These are phyloP conservation scores for Aspergillus phoenicis DNA, from an alignment of 2,329 filamentous ascomycete genomes.

Conservation along the genomic window DNA sequence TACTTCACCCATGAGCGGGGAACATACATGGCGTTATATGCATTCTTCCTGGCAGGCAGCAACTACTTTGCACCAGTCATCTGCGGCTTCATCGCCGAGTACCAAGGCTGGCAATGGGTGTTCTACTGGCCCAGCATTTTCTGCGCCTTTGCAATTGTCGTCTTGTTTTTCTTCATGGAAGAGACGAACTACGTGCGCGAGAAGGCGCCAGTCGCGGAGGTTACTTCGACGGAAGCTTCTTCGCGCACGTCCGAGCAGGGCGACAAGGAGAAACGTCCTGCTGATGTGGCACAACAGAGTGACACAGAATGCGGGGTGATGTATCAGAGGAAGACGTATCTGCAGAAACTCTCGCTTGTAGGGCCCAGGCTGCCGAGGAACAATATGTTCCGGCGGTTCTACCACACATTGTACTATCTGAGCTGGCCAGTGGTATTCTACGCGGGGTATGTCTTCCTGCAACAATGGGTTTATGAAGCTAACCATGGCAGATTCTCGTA, in stretches of 20 bases:
- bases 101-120: conserved; percentile 52
- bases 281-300: conserved; percentile 1
- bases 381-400: conserved; percentile 36
- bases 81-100: conserved; percentile 51
- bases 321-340: conserved; percentile 36
- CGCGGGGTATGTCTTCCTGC: conserved; percentile 29
- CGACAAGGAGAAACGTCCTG: conserved; percentile 24
- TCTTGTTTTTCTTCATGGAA: conserved; percentile 59
- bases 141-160: conserved; percentile 47
- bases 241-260: conserved; percentile 16
- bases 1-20: conserved; percentile 48
- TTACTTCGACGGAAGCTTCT: background rate
- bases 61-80: conserved; percentile 51
- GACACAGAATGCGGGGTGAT: conserved; percentile 23
- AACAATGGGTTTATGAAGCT: background rate
- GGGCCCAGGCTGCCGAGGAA: conserved; percentile 32
- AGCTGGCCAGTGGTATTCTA: conserved; percentile 46
- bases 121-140: conserved; percentile 58
- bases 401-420: conserved; percentile 38
- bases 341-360: conserved; percentile 37
- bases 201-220: conserved; percentile 14
- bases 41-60: conserved; percentile 44
- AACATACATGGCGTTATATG: conserved; percentile 45
- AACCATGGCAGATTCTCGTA: conserved; percentile 37
- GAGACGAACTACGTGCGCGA: conserved; percentile 55